Evolutionary conservation across 1,139 yeast species (phyloP).

Genomic region (Citeromyces hawaiiensis): DNA sequence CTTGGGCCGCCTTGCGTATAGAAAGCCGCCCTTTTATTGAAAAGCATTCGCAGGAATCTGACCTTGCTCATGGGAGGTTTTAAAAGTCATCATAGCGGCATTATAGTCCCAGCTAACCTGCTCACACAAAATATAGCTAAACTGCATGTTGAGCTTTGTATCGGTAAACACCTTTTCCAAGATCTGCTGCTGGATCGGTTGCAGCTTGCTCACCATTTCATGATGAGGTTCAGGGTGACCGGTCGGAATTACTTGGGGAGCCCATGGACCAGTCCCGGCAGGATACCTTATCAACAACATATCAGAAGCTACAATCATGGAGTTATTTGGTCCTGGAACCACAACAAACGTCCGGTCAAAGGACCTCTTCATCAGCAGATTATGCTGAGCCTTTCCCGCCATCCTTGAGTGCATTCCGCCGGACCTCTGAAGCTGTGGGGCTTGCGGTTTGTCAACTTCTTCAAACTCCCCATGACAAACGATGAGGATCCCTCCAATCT

Average conservation of each 20-base stretch:
- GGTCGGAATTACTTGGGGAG: no score
- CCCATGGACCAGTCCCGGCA: slow-evolving; percentile 51
- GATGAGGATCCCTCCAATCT: slow-evolving; percentile 64
- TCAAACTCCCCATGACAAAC: slow-evolving; percentile 75
- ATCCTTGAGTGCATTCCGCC: slow-evolving; percentile 20
- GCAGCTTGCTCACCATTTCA: slow-evolving; percentile 37
- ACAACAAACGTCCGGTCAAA: slow-evolving; percentile 82
- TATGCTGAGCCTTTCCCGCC: slow-evolving; percentile 12
- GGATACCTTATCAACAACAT: slow-evolving; percentile 54
- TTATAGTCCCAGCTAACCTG: slow-evolving; percentile 81
- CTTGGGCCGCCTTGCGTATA: no score
- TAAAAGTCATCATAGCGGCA: slow-evolving; percentile 58
- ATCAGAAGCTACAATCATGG: slow-evolving; percentile 78
- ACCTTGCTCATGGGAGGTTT: slow-evolving; percentile 36
- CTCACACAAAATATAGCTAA: slow-evolving; percentile 73
- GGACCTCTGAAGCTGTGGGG: slow-evolving; percentile 10
- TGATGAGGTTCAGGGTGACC: no score
- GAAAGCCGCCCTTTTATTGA: no score
- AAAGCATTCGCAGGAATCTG: slow-evolving; percentile 50
- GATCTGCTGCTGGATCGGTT: slow-evolving; percentile 49
- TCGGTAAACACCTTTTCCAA: slow-evolving; percentile 54
- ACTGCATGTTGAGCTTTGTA: slow-evolving; percentile 67
- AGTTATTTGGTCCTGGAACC: slow-evolving; percentile 57
- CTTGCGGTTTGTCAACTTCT: slow-evolving; percentile 46
- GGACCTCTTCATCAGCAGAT: slow-evolving; percentile 46